These are phyloP conservation scores for Aulographum hederae DNA, from an alignment of 2,329 filamentous ascomycete genomes.

Conservation along the genomic window DNA sequence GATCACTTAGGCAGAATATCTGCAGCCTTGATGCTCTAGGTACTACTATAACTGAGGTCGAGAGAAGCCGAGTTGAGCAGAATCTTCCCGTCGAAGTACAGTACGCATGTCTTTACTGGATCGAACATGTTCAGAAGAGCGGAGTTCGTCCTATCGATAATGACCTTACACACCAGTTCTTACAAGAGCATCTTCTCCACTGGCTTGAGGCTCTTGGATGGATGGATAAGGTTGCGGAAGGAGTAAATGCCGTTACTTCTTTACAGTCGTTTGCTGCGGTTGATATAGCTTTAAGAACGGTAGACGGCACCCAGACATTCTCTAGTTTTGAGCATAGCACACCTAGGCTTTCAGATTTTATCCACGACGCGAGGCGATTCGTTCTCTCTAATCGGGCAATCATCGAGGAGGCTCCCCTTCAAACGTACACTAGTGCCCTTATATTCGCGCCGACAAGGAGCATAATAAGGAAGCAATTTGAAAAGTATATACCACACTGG, in stretches of 20 bases:
- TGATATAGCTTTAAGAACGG: no score
- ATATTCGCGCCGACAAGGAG: slow-evolving; percentile 13
- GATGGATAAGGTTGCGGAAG: neutral
- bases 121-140: slow-evolving; percentile 2
- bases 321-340: neutral
- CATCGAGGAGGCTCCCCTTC: slow-evolving; percentile 14
- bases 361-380: slow-evolving; percentile 15
- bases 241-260: neutral
- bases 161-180: slow-evolving; percentile 1
- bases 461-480: slow-evolving; percentile 11
- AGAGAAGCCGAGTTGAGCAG: slow-evolving; percentile 1
- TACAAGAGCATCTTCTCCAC: slow-evolving; percentile 1
- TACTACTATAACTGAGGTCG: neutral
- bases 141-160: neutral
- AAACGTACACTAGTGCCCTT: slow-evolving; percentile 16
- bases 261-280: neutral
- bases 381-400: slow-evolving; percentile 12
- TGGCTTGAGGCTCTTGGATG: slow-evolving; percentile 1
- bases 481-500: slow-evolving; percentile 6
- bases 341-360: slow-evolving; percentile 8
- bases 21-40: slow-evolving; percentile 1
- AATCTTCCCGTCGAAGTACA: slow-evolving; percentile 1
- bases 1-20: slow-evolving; percentile 2
- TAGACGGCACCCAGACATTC: no score
- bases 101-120: slow-evolving; percentile 2